These are phyloP conservation scores for Candida ortonii DNA, from an alignment of 805 yeast genomes.

Conservation along the genomic window DNA sequence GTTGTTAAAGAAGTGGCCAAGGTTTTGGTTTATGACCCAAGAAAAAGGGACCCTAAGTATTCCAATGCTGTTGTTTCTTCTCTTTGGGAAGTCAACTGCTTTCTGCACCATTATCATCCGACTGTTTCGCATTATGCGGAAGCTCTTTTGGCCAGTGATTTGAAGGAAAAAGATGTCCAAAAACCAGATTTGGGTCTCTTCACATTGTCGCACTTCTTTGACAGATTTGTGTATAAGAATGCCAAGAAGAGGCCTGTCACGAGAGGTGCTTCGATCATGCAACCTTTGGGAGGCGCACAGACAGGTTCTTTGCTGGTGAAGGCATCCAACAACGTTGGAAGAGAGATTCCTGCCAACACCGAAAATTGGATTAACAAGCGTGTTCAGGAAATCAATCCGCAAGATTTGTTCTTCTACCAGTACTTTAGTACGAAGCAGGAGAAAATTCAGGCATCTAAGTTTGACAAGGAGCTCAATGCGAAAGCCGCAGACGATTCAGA, in stretches of 20 bases:
- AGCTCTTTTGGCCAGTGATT: conserved; percentile 48
- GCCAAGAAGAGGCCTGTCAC: conserved; percentile 71
- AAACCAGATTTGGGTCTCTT: conserved; percentile 91
- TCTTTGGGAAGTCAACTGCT: conserved; percentile 80
- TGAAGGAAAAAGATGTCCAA: conserved; percentile 16
- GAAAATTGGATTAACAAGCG: conserved; percentile 76
- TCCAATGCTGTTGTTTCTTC: conserved; percentile 83
- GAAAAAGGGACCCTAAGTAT: conserved; percentile 87
- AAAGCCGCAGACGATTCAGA: conserved; percentile 44
- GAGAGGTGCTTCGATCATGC: conserved; percentile 95
- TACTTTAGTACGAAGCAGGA: conserved; percentile 68
- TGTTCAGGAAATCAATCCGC: conserved; percentile 70
- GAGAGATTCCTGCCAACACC: conserved; percentile 73
- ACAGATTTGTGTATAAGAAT: conserved; percentile 91
- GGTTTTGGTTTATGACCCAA: conserved; percentile 60
- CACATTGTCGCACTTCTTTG: conserved; percentile 86
- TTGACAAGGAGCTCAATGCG: conserved; percentile 43
- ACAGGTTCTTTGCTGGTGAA: conserved; percentile 67
- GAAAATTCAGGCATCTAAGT: conserved; percentile 34
- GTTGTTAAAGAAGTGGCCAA: background rate
- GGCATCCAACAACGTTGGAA: conserved; percentile 43
- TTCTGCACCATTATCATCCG: conserved; percentile 86
- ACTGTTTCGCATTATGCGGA: conserved; percentile 80
- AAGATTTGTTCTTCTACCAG: conserved; percentile 83
- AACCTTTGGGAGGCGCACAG: conserved; percentile 87